A percentile compares a stretch with the other conserved stretches of the same genome.
Evolutionary conservation across 495 filamentous ascomycete species (phyloP).

Genomic region (Poronia punctata): DNA sequence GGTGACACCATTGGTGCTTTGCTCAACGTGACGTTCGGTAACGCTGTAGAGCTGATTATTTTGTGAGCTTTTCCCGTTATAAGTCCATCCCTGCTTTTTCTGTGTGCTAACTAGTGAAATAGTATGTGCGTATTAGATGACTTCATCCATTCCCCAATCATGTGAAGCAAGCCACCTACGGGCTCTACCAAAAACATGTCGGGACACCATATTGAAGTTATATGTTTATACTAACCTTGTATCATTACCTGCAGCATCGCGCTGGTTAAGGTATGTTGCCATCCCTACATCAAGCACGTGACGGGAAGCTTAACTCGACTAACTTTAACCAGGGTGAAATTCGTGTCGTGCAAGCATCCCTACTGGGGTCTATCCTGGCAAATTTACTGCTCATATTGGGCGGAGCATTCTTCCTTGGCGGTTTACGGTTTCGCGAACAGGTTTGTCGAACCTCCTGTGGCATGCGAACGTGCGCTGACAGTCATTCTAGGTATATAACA

Average conservation of each 20-base stretch:
- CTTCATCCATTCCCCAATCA: neutral
- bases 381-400: constrained; percentile 84
- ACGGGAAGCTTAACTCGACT: constrained; percentile 10
- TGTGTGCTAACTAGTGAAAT: too few species aligned
- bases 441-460: constrained; percentile 27
- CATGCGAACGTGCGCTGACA: constrained; percentile 14
- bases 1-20: constrained; percentile 77
- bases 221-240: constrained; percentile 11
- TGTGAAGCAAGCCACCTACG: too few species aligned
- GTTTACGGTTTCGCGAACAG: constrained; percentile 82
- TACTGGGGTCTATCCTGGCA: constrained; percentile 81
- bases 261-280: constrained; percentile 47
- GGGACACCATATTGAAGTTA: too few species aligned
- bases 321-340: constrained; percentile 61
- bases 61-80: constrained; percentile 42
- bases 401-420: constrained; percentile 83
- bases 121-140: neutral
- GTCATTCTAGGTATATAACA: constrained; percentile 75
- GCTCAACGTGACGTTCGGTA: constrained; percentile 83
- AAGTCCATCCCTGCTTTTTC: neutral
- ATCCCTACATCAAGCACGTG: neutral
- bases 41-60: constrained; percentile 85
- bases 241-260: constrained; percentile 47
- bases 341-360: constrained; percentile 78
- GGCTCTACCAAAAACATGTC: too few species aligned